These are phyloP conservation scores for Hanseniaspora valbyensis DNA, from an alignment of 805 yeast species.

Conservation along the genomic window DNA sequence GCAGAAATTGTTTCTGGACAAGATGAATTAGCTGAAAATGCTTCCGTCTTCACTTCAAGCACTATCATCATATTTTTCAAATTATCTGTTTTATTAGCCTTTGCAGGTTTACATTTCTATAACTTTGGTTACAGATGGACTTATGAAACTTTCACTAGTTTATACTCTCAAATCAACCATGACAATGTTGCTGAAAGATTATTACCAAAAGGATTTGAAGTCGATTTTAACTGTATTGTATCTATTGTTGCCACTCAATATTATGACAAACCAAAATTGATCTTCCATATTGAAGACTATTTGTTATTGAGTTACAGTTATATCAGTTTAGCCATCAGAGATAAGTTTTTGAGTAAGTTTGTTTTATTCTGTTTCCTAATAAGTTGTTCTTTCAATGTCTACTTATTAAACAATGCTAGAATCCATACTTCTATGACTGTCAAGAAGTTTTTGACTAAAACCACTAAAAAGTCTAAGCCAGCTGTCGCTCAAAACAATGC, in stretches of 20 bases:
- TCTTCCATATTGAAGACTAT: constrained; percentile 53
- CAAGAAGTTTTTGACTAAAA: constrained; percentile 25
- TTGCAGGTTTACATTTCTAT: constrained; percentile 53
- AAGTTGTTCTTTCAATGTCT: constrained; percentile 71
- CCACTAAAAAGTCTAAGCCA: constrained; percentile 19
- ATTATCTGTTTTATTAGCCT: constrained; percentile 46
- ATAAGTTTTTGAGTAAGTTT: constrained; percentile 67
- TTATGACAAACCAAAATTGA: constrained; percentile 46
- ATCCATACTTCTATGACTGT: constrained; percentile 40
- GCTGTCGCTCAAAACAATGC: neutral
- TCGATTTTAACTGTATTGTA: constrained; percentile 39
- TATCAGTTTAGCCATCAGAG: constrained; percentile 61
- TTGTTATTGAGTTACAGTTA: constrained; percentile 41
- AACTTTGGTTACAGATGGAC: constrained; percentile 66
- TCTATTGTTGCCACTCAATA: constrained; percentile 48
- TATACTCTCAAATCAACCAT: constrained; percentile 6
- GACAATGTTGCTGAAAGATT: neutral
- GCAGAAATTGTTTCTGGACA: constrained; percentile 56
- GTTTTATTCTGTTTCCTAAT: constrained; percentile 60
- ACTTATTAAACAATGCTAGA: constrained; percentile 77
- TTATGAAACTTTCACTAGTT: constrained; percentile 36
- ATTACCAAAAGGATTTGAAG: neutral
- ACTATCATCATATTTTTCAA: constrained; percentile 45
- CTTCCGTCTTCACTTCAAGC: constrained; percentile 28
- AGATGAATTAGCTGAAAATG: constrained; percentile 20